phyloP scores from a whole-genome alignment of 352 stramenopile species.

The Globisporangium splendens region DNA sequence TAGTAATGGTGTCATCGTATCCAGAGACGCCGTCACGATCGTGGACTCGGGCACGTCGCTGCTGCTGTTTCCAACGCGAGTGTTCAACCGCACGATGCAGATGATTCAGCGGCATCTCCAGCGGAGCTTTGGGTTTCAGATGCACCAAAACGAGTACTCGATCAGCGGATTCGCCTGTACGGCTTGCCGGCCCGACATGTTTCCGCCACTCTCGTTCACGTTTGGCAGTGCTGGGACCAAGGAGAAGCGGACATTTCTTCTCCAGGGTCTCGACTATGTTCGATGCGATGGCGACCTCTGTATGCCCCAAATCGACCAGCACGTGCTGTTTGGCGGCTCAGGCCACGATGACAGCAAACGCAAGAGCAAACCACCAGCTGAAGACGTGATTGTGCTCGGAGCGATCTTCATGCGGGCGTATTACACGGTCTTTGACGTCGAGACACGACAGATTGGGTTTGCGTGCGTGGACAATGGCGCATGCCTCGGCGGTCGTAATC shows the following conservation, averaged over 20 bases:
- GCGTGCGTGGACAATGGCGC: constrained; percentile 25
- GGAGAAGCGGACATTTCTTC: constrained; percentile 21
- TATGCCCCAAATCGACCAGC: constrained; percentile 53
- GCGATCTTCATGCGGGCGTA: constrained; percentile 67
- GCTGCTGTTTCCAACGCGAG: constrained; percentile 39
- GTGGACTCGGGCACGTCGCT: constrained; percentile 70
- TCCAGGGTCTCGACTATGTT: constrained; percentile 62
- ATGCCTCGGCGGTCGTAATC: constrained; percentile 31
- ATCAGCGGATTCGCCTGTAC: constrained; percentile 43
- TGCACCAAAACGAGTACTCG: constrained; percentile 20
- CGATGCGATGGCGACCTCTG: constrained; percentile 54
- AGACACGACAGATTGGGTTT: constrained; percentile 34
- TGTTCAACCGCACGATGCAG: constrained; percentile 38
- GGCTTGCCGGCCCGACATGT: constrained; percentile 44
- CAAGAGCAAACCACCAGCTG: constrained; percentile 7
- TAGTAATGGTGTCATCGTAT: background rate
- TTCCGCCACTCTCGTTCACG: constrained; percentile 46
- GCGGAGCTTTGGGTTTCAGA: constrained; percentile 16
- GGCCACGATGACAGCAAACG: constrained; percentile 6
- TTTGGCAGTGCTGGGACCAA: constrained; percentile 19
- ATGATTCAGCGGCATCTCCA: constrained; percentile 36
- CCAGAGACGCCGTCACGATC: constrained; percentile 31
- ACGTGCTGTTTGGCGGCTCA: constrained; percentile 26
- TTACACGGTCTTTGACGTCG: constrained; percentile 61
- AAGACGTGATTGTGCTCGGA: constrained; percentile 51